Evolutionary conservation across 2,329 filamentous ascomycete genomes (phyloP).

Genomic region (Dactylellina haptotyla): DNA sequence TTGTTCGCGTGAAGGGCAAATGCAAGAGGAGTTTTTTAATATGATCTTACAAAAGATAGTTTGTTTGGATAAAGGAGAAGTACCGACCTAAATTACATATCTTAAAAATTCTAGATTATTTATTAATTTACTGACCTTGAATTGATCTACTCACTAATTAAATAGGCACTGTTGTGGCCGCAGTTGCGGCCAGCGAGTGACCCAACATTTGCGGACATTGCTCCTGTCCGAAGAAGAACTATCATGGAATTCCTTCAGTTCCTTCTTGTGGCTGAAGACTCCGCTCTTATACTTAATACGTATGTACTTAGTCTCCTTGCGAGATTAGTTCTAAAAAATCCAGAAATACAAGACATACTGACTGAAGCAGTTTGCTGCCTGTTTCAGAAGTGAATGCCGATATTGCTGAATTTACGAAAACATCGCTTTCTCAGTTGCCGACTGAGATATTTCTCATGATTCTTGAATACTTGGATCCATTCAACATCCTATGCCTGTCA

Average conservation of each 20-base stretch:
- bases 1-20: conserved; percentile 25
- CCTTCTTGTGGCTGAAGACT: conserved; percentile 18
- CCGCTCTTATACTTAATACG: conserved; percentile 18
- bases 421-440: neutral
- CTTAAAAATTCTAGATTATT: too few species aligned
- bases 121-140: too few species aligned
- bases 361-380: too few species aligned
- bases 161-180: conserved; percentile 35
- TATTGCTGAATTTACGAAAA: neutral
- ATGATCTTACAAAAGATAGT: conserved; percentile 41
- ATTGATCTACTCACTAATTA: neutral
- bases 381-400: neutral
- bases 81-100: neutral
- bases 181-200: neutral
- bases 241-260: conserved; percentile 34
- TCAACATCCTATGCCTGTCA: conserved; percentile 16
- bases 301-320: neutral
- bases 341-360: too few species aligned
- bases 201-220: neutral
- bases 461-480: conserved; percentile 16
- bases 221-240: neutral
- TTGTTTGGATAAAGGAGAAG: conserved; percentile 28
- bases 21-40: conserved; percentile 24
- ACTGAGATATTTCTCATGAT: conserved; percentile 21
- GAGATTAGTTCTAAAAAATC: too few species aligned